Evolutionary conservation across 1,284 basidiomycete species (phyloP), one percentile per base, ranked within the genome.

Genomic region (Trametes polyzona): DNA sequence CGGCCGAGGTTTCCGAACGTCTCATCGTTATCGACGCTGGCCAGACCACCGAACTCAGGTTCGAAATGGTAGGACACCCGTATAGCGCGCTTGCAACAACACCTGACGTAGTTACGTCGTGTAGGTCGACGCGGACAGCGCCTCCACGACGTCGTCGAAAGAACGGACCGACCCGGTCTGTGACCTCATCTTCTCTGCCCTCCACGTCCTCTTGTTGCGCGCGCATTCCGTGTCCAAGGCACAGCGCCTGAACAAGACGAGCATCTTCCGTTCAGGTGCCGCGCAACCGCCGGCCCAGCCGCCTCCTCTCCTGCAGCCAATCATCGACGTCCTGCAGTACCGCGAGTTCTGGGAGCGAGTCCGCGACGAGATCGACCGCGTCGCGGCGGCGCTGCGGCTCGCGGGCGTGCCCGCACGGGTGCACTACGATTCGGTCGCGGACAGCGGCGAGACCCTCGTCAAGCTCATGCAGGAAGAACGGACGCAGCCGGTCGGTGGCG

Each of bases 291-390:
- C 74, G 2, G 66, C 83, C 36, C 76, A 60, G 23, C 33, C 65
- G 8, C 69, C 72, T 14, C 67, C 68, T 3, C 59, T 76, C 36
- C 63, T 93, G 11, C 86, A 86, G 47, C 88, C 88, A 0, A 75
- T 92, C 57, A 85, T 92, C 59, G 88, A 91, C 67, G 65, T 91
- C 21, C 71, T 92, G 35, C 90, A 92, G 70, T 93, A 92, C 66
- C 81, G 83, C 63, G 82, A 83, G 19, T 92, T 93, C 69, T 88
- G 86, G 66, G 69, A 79, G 53, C 78, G 85, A 56, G 76, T 92
- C 37, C 78, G 81, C 52, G 58, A 70, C 1, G 87, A 91, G 72
- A 71, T 92, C 30, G 70, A 74, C 42, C 78, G 76, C 59, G 77
- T 84, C 47, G 74, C 76, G 5, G 52, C 59, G 26, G 82, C 82